Evolutionary conservation across 1,284 basidiomycete genomes (phyloP).

Genomic region (Polyporus tsugae): DNA sequence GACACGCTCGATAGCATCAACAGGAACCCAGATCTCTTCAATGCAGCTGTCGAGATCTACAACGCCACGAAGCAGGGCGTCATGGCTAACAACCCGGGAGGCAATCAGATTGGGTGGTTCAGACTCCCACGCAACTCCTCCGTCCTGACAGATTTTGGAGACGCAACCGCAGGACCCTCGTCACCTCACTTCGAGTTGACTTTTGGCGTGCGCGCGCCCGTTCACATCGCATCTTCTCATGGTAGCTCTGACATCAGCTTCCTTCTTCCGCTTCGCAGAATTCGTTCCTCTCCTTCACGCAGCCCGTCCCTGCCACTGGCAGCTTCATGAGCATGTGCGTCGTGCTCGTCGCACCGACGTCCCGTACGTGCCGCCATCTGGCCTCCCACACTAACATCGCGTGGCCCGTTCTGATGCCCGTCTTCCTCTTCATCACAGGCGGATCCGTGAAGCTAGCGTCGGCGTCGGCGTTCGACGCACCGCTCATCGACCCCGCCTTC

Average conservation of each 20-base stretch:
- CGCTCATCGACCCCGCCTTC: constrained; percentile 34
- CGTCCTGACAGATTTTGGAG: constrained; percentile 1
- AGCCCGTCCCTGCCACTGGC: background rate
- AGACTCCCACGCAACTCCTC: constrained; percentile 14
- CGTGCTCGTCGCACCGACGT: constrained; percentile 23
- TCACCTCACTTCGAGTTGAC: constrained; percentile 9
- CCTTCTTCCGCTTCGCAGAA: background rate
- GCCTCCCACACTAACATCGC: background rate
- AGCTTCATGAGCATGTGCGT: constrained; percentile 10
- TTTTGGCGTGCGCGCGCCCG: background rate
- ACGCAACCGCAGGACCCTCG: background rate
- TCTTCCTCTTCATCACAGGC: constrained; percentile 17
- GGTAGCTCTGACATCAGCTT: background rate
- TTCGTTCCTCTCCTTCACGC: constrained; percentile 9
- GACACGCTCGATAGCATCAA: constrained; percentile 22
- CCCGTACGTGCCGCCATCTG: constrained; percentile 15
- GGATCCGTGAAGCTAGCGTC: constrained; percentile 36
- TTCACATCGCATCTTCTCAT: no score
- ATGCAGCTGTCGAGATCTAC: constrained; percentile 24
- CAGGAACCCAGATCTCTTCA: constrained; percentile 21
- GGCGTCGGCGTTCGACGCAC: constrained; percentile 30
- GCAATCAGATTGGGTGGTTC: constrained; percentile 24
- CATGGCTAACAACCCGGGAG: constrained; percentile 11
- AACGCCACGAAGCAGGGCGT: constrained; percentile 17
- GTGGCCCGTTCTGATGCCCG: background rate